Evolutionary conservation across 192 early-diverging fungal genomes (phyloP), one percentile per base, ranked within the genome.

Genomic region (Borealophlyctis nickersoniae): DNA sequence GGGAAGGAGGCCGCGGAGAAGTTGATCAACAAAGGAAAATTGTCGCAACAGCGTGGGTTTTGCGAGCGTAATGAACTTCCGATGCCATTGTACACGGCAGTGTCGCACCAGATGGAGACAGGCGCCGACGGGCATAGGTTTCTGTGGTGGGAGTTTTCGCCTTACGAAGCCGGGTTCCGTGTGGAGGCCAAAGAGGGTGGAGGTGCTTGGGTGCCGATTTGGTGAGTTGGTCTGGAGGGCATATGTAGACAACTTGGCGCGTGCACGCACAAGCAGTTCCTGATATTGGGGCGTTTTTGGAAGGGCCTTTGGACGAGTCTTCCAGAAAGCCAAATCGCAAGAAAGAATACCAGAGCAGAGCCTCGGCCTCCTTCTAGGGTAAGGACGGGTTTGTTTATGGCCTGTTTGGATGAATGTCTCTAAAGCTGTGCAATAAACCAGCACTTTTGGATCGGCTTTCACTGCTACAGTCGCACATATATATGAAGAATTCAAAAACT

Each of bases 361-460:
- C 26, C 60, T 75, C 3, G 73, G 73, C 9, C 53, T 69, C 1
- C 34, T 70, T 22, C 54, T 63, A 11, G 70, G 65, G 69, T 71
- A 27, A 30, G 32, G 45, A 49, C 50, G 4, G n/a, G 24, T 45
- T 55, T 16, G 24, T 14, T 23, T 28, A 48, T 63, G 31, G 36
- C 33, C n/a, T 49, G 28, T 19, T 28, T 0, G 7, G 50, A 34
- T 45, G 16, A 67, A 0, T 2, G 9, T 24, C 28, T 31, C 31
- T 23, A 30, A 58, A 0, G 1, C 23, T 53, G 13, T 48, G 39
- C 58, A 36, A n/a, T n/a, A n/a, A n/a, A n/a, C 23, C 22, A 58
- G 73, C 4, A 72, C 72, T 13, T 76, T 67, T 34, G 74, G 74
- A n/a, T 76, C 74, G 23, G 74, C 74, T 2, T 76, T 76, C 49